A percentile compares a stretch with the other conserved stretches of the same genome.
Conservation (phyloP, 2,329 filamentous ascomycete species). For the Arthrobotrys conoides region DNA sequence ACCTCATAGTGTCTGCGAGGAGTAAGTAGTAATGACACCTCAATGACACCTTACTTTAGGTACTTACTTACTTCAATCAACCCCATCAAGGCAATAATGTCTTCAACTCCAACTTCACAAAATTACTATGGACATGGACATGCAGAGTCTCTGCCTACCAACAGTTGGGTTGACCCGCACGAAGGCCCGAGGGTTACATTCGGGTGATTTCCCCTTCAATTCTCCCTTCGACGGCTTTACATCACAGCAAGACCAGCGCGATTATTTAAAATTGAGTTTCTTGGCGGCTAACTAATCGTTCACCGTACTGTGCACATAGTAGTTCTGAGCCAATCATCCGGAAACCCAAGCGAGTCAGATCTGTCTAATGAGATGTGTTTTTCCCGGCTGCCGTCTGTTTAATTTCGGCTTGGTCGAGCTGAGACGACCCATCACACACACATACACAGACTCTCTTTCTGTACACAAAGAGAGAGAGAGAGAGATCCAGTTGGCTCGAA, state of each 20-base stretch:
- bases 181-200: slow-evolving; percentile 47
- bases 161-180: neutral
- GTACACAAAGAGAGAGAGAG: too few species aligned
- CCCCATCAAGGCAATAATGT: too few species aligned
- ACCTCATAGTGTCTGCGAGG: too few species aligned
- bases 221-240: slow-evolving; percentile 10
- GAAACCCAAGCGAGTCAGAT: slow-evolving; percentile 39
- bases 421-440: slow-evolving; percentile 16
- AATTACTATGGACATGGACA: too few species aligned
- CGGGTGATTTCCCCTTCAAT: slow-evolving; percentile 18
- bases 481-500: slow-evolving; percentile 11
- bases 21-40: too few species aligned
- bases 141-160: neutral
- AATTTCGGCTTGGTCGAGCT: slow-evolving; percentile 47
- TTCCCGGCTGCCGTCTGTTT: slow-evolving; percentile 53
- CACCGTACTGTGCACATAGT: too few species aligned
- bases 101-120: too few species aligned
- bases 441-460: too few species aligned
- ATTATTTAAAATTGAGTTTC: slow-evolving; percentile 52
- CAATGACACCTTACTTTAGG: too few species aligned
- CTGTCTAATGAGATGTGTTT: slow-evolving; percentile 27
- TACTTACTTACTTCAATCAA: too few species aligned
- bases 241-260: slow-evolving; percentile 31
- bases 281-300: slow-evolving; percentile 50
- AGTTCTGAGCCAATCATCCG: slow-evolving; percentile 44